Percentiles rank a stretch among this genome's conserved stretches.
These are phyloP conservation scores for Lolium perenne DNA, from an alignment of 176 grass and related monocot genomes.

Conservation along the genomic window DNA sequence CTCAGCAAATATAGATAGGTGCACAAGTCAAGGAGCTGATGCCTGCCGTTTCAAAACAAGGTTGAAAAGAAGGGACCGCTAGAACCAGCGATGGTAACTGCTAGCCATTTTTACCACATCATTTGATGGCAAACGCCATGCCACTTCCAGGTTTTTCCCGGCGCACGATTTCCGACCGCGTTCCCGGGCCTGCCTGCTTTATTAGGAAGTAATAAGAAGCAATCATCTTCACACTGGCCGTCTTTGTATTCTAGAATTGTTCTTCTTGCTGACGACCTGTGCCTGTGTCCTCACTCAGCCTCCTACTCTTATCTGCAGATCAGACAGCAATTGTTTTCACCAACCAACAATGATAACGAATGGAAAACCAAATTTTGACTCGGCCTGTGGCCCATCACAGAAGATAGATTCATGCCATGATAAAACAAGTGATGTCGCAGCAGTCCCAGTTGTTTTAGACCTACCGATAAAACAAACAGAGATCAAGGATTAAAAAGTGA, in stretches of 20 bases:
- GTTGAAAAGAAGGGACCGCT: not conserved
- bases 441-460: conserved; percentile 33
- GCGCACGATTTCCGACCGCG: not conserved
- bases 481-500: not conserved
- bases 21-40: not conserved
- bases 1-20: not conserved
- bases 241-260: conserved; percentile 34
- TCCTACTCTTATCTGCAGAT: conserved; percentile 28
- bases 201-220: conserved; percentile 11
- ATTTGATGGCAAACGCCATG: not conserved
- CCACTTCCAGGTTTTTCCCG: not conserved
- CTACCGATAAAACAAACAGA: not conserved
- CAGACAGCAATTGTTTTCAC: conserved; percentile 38
- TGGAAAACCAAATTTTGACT: conserved; percentile 39
- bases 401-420: conserved; percentile 11
- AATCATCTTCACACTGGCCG: conserved; percentile 24
- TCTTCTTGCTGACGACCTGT: conserved; percentile 17
- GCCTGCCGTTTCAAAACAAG: not conserved
- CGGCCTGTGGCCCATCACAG: conserved; percentile 11
- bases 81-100: not conserved
- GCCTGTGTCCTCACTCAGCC: not conserved
- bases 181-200: conserved; percentile 19
- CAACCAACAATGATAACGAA: conserved; percentile 19
- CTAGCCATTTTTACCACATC: not conserved
- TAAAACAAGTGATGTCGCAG: conserved; percentile 31